Base-by-base conservation (phyloP, 1,139 yeast genomes). In the Yamadazyma friedrichii region DNA sequence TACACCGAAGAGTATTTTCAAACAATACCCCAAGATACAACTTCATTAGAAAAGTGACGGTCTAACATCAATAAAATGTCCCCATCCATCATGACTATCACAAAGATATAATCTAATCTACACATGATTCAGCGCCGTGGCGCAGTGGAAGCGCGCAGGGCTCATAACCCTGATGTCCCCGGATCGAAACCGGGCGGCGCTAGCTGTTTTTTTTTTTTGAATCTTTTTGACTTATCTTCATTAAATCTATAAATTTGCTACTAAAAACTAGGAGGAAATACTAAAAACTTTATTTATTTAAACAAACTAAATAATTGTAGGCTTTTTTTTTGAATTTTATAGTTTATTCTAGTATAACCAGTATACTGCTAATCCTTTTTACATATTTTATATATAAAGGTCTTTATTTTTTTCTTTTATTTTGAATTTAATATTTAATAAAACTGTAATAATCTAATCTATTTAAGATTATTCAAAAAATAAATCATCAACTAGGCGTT, bases 61-160 rank as follows among this genome's bases (percentile, higher is more conserved):
- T n/a, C n/a, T n/a, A n/a, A n/a, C n/a, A n/a, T n/a, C n/a, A n/a
- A n/a, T n/a, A n/a, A n/a, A n/a, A n/a, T n/a, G n/a, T n/a, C n/a
- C n/a, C n/a, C n/a, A n/a, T n/a, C n/a, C n/a, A n/a, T n/a, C n/a
- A n/a, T n/a, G n/a, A n/a, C n/a, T n/a, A n/a, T n/a, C n/a, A n/a
- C n/a, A n/a, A n/a, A n/a, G n/a, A 20, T 20, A 5, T 8, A 20
- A 20, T 6, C 8, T 20, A 6, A 20, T 20, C 24, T 20, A 20
- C 24, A 6, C 24, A 20, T 20, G 24, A 20, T 20, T 20, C 24
- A 70, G 87, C 88, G 86, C 82, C 80, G 89, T 86, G 94, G 93
- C 95, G 95, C 95, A 87, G 95, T 82, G 95, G 95, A 85, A 87
- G 95, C 95, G 95, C 94, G 95, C 95, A 84, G 95, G 94, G 94